Evolutionary conservation across 331 rosid genomes (phyloP).

Genomic region (Telfairia occidentalis): DNA sequence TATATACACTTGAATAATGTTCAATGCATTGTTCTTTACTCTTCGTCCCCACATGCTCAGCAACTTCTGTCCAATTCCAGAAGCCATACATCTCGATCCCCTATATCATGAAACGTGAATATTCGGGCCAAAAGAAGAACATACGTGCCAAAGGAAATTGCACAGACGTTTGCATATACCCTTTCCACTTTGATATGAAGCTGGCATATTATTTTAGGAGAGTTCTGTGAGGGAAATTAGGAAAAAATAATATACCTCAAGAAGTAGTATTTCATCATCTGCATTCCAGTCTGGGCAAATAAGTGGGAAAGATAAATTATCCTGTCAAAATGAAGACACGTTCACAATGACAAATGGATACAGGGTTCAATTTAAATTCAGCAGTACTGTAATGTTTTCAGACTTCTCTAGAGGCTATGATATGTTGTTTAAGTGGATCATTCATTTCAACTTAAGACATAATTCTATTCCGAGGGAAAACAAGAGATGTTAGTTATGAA

Average conservation of each 20-base stretch:
- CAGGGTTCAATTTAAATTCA: not conserved
- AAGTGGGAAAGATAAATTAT: constrained; percentile 83
- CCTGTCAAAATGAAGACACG: constrained; percentile 44
- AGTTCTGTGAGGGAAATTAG: not conserved
- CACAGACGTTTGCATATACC: not conserved
- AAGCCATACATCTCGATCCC: constrained; percentile 97
- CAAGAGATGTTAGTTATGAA: not conserved
- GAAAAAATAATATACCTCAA: constrained; percentile 51
- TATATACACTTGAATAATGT: constrained; percentile 65
- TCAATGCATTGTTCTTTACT: constrained; percentile 84
- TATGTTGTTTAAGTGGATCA: not conserved
- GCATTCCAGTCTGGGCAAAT: constrained; percentile 97
- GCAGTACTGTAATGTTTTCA: not conserved
- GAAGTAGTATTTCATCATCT: constrained; percentile 89
- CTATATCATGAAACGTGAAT: constrained; percentile 25
- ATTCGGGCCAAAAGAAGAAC: not conserved
- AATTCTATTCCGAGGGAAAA: not conserved
- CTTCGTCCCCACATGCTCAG: constrained; percentile 99
- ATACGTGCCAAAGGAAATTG: not conserved
- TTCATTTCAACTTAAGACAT: not conserved
- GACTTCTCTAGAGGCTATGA: not conserved
- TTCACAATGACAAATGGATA: constrained; percentile 6
- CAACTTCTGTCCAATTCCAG: constrained; percentile 97
- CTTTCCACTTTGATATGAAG: not conserved
- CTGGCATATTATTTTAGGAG: not conserved